Evolutionary conservation across 2,329 filamentous ascomycete genomes (phyloP).

Genomic region (Coniosporium tulheliwenetii): DNA sequence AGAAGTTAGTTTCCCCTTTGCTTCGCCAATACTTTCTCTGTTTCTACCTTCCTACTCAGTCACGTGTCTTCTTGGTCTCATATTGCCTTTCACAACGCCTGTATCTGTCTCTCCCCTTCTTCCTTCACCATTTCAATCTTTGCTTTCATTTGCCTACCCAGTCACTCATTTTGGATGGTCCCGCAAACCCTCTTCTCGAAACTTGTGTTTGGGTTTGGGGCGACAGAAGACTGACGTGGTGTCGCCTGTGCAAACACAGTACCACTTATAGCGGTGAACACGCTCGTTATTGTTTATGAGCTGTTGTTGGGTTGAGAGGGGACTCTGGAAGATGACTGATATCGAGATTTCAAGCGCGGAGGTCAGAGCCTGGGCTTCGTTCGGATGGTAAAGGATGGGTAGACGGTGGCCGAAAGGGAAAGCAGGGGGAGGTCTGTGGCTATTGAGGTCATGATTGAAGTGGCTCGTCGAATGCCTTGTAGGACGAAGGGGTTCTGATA

Average conservation of each 20-base stretch:
- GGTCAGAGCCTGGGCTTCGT: not conserved
- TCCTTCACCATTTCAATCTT: no score
- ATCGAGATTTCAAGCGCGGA: no score
- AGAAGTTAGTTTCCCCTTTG: constrained; percentile 48
- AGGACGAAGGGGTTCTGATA: not conserved
- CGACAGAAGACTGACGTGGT: not conserved
- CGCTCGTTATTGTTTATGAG: constrained; percentile 69
- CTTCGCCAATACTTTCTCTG: no score
- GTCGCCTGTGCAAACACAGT: constrained; percentile 32
- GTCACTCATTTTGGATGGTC: no score
- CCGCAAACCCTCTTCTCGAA: no score
- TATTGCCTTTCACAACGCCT: no score
- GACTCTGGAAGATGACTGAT: not conserved
- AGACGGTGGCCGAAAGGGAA: not conserved
- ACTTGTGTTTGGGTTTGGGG: constrained; percentile 1
- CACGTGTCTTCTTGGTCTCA: no score
- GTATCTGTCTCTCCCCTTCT: no score
- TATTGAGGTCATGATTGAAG: not conserved
- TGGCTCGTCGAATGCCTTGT: no score
- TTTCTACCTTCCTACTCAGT: not conserved
- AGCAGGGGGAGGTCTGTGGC: not conserved
- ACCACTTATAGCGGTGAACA: constrained; percentile 72
- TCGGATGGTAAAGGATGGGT: not conserved
- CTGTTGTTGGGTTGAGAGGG: constrained; percentile 50
- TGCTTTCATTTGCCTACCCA: no score